A percentile compares a stretch with the other conserved stretches of the same genome.
Conservation (phyloP, 495 filamentous ascomycete genomes). For the Lasiosphaeriaceae sp. region DNA sequence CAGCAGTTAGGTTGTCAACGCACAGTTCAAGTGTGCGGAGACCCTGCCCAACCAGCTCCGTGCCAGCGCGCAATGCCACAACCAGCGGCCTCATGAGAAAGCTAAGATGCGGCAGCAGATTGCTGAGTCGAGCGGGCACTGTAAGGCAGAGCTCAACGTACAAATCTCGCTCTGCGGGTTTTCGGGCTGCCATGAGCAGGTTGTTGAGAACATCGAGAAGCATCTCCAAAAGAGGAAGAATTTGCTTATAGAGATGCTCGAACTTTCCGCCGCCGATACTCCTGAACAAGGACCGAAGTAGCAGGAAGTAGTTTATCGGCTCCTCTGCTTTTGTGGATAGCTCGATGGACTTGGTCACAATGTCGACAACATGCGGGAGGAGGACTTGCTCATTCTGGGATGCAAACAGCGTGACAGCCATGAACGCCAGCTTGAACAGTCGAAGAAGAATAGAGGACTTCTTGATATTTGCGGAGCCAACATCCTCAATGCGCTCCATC, state of each 20-base stretch:
- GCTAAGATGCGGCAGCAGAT: slow-evolving; percentile 93
- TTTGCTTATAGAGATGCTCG: slow-evolving; percentile 96
- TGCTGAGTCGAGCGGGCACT: slow-evolving; percentile 90
- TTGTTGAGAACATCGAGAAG: slow-evolving; percentile 96
- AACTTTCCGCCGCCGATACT: slow-evolving; percentile 97
- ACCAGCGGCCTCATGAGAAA: slow-evolving; percentile 97
- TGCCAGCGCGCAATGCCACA: slow-evolving; percentile 84
- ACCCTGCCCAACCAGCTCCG: slow-evolving; percentile 91
- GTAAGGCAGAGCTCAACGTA: slow-evolving; percentile 97
- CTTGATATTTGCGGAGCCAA: slow-evolving; percentile 84
- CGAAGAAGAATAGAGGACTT: slow-evolving; percentile 88
- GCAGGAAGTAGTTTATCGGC: slow-evolving; percentile 97
- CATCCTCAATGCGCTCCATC: slow-evolving; percentile 92
- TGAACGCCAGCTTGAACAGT: slow-evolving; percentile 98
- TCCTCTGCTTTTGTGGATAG: slow-evolving; percentile 92
- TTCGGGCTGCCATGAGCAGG: slow-evolving; percentile 79
- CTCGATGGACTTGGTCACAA: slow-evolving; percentile 94
- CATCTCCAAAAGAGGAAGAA: slow-evolving; percentile 93
- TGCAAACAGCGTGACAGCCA: slow-evolving; percentile 96
- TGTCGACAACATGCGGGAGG: slow-evolving; percentile 90
- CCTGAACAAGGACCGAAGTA: slow-evolving; percentile 86
- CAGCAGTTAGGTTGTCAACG: slow-evolving; percentile 95
- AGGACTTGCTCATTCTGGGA: slow-evolving; percentile 92
- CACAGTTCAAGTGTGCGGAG: slow-evolving; percentile 92
- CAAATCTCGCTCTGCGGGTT: slow-evolving; percentile 85